These are phyloP conservation scores for Talinum fruticosum DNA, from an alignment of 148 eudicot species.

Conservation along the genomic window DNA sequence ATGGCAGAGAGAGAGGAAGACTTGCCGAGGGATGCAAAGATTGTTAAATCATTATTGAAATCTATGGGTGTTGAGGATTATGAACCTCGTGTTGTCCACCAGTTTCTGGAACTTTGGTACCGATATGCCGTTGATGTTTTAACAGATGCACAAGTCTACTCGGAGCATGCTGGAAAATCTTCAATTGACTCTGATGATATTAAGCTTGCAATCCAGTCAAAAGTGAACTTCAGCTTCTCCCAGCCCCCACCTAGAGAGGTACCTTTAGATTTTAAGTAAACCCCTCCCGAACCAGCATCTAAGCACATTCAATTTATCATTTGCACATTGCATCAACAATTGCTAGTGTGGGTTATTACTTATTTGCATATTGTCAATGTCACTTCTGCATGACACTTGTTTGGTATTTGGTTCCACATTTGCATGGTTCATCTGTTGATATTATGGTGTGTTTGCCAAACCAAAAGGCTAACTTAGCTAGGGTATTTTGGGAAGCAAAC, in stretches of 20 bases:
- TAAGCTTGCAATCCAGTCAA: conserved; percentile 85
- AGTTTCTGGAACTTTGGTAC: conserved; percentile 86
- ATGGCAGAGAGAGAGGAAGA: conserved; percentile 85
- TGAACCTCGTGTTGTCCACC: conserved; percentile 89
- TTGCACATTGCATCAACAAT: not conserved
- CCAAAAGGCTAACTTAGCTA: not conserved
- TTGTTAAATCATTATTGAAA: conserved; percentile 70
- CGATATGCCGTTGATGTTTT: conserved; percentile 80
- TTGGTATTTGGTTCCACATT: not conserved
- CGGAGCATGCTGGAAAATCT: conserved; percentile 83
- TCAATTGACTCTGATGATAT: conserved; percentile 82
- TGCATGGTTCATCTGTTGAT: not conserved
- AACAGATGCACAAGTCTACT: conserved; percentile 89
- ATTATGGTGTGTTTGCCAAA: not conserved
- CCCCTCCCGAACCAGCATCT: too few relatives aligned
- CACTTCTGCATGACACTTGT: too few relatives aligned
- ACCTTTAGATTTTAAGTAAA: too few relatives aligned
- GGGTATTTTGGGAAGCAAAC: not conserved
- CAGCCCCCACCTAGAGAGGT: conserved; percentile 99
- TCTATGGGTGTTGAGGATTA: conserved; percentile 93
- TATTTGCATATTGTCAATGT: not conserved
- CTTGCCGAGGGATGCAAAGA: conserved; percentile 88
- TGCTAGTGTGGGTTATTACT: not conserved
- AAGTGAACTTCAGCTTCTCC: conserved; percentile 87
- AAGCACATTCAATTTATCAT: not conserved